phyloP scores from a whole-genome alignment of 768 basidiomycete species.

The Agrocybe praecox region DNA sequence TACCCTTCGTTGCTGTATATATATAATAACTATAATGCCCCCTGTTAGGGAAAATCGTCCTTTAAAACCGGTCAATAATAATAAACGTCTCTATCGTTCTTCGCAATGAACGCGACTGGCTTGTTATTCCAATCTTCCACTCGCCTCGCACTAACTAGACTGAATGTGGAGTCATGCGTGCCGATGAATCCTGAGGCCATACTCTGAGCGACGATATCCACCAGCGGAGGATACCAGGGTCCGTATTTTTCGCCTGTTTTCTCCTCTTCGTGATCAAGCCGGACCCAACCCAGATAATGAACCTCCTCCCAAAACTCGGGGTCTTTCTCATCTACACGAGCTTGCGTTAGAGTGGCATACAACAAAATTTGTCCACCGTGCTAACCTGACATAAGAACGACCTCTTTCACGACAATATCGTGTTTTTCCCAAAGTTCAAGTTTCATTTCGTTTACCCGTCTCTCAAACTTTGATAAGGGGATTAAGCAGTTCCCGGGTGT shows the following conservation, averaged over 20 bases:
- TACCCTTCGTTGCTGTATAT: too few relatives aligned
- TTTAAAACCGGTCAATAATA: background rate
- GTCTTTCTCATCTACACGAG: slow-evolving; percentile 42
- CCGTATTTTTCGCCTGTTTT: slow-evolving; percentile 36
- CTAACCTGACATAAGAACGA: slow-evolving; percentile 48
- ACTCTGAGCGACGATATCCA: slow-evolving; percentile 62
- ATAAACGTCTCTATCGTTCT: background rate
- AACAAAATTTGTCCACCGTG: background rate
- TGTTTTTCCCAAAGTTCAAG: slow-evolving; percentile 31
- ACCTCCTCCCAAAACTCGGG: slow-evolving; percentile 43
- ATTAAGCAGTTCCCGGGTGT: slow-evolving; percentile 37
- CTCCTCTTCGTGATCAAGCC: slow-evolving; percentile 39
- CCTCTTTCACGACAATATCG: slow-evolving; percentile 31
- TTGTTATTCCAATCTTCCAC: slow-evolving; percentile 63
- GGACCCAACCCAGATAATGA: slow-evolving; percentile 42
- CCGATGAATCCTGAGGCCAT: slow-evolving; percentile 60
- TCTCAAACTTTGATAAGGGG: slow-evolving; percentile 37
- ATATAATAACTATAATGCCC: too few relatives aligned
- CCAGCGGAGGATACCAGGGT: slow-evolving; percentile 49
- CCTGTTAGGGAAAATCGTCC: too few relatives aligned
- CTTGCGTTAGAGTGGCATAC: background rate
- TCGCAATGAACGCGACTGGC: background rate
- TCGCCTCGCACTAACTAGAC: slow-evolving; percentile 50
- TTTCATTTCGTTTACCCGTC: slow-evolving; percentile 39
- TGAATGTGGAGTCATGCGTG: slow-evolving; percentile 62